These are phyloP conservation scores for Heterobasidion parviporum DNA, from an alignment of 1,284 basidiomycete genomes.

Conservation along the genomic window DNA sequence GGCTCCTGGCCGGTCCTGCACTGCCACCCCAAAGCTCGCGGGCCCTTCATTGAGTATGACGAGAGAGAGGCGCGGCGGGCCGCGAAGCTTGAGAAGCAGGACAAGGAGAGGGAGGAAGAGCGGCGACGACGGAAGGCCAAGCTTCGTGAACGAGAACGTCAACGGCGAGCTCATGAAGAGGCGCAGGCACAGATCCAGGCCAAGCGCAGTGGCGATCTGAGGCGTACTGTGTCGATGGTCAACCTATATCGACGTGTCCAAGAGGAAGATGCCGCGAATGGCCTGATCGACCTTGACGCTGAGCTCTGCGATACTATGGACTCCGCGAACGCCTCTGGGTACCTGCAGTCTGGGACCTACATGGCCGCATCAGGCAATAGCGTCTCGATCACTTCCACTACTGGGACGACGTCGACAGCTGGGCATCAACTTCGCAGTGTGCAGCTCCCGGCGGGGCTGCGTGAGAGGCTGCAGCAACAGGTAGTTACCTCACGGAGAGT, in stretches of 20 bases:
- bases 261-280: constrained; percentile 18
- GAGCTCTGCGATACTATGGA: constrained; percentile 37
- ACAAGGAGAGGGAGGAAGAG: constrained; percentile 34
- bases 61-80: constrained; percentile 56
- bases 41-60: constrained; percentile 68
- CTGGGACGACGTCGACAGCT: constrained; percentile 78
- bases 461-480: constrained; percentile 52
- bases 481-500: constrained; percentile 55
- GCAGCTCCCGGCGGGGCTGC: constrained; percentile 44
- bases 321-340: constrained; percentile 63
- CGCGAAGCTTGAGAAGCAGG: constrained; percentile 41
- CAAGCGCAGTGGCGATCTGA: constrained; percentile 46
- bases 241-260: constrained; percentile 54
- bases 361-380: constrained; percentile 94
- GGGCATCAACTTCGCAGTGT: constrained; percentile 34
- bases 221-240: constrained; percentile 72
- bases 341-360: constrained; percentile 56
- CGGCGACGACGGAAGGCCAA: constrained; percentile 30
- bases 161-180: constrained; percentile 20
- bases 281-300: constrained; percentile 38
- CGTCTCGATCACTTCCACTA: constrained; percentile 84
- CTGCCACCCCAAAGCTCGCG: constrained; percentile 62
- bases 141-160: constrained; percentile 27
- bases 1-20: constrained; percentile 64
- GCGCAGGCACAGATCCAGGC: constrained; percentile 15